A percentile compares a stretch with the other conserved stretches of the same genome.
These are phyloP conservation scores for Orobanche coerulescens DNA, from an alignment of 257 asterid genomes.

Conservation along the genomic window DNA sequence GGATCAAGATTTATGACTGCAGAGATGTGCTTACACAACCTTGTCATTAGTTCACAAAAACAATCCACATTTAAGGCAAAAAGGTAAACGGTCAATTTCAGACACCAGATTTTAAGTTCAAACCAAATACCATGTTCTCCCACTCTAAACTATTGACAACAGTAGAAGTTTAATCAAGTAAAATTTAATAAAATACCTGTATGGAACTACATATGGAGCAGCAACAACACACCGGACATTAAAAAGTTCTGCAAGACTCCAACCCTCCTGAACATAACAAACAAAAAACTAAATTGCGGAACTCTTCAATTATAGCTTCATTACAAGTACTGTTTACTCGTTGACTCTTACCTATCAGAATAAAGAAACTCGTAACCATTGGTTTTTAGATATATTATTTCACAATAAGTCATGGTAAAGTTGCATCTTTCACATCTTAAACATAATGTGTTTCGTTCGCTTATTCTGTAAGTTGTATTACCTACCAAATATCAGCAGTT, in stretches of 20 bases:
- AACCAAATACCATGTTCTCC: not conserved
- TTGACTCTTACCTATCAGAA: slow-evolving; percentile 3
- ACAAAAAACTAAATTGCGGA: slow-evolving; percentile 9
- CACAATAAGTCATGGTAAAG: not conserved
- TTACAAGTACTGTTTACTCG: not conserved
- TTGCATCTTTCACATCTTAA: not conserved
- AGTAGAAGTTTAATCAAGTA: not conserved
- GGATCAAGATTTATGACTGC: not conserved
- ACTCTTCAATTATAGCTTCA: slow-evolving; percentile 4
- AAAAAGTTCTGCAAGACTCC: slow-evolving; percentile 95
- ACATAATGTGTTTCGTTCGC: not conserved
- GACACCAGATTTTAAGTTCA: not conserved
- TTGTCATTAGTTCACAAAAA: not conserved
- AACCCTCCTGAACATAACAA: slow-evolving; percentile 70
- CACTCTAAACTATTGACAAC: slow-evolving; percentile 9
- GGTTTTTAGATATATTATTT: slow-evolving; percentile 12
- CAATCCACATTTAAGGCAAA: not conserved
- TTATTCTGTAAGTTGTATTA: not conserved
- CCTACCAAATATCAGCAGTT: slow-evolving; percentile 2
- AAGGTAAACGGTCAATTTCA: not conserved
- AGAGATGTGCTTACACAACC: not conserved
- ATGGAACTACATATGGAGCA: slow-evolving; percentile 95
- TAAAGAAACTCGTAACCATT: not conserved
- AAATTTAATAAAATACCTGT: slow-evolving; percentile 44
- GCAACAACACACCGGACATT: slow-evolving; percentile 67